Evolutionary conservation across 2,329 filamentous ascomycete species (phyloP), one percentile per base, ranked within the genome.

Genomic region (Hypoxylon sp.): DNA sequence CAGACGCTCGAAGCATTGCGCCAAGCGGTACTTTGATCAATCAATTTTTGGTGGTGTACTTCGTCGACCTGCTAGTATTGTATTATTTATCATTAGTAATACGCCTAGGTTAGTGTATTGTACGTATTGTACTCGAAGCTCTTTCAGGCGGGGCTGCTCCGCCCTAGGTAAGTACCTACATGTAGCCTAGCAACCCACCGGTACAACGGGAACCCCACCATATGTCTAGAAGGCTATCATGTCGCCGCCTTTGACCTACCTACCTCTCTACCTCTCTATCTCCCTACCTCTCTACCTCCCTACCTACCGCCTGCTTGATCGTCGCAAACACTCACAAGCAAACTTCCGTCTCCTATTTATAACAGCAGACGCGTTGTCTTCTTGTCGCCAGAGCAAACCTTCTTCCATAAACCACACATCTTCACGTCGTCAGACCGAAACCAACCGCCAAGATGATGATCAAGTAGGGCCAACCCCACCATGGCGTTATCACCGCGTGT

Each of bases 381-480:
- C 47, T 37, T 15, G 17, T 22, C 19, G 26, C 19, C 6, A 19
- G 15, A 6, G 3, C 19, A 26, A 50, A 28, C 2, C 6, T 3
- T 22, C 19, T 7, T 34, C 51, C 39, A 20, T 30, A 56, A 39
- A 11, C 7, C 20, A n/a, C 22, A 39, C 22, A 28, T 46, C 20
- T 43, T 22, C 6, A n/a, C 39, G 10, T 39, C 3, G n/a, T 37
- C 51, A 20, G 13, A 41, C 46, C 17, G 20, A 34, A 17, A 30
- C 65, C 54, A 32, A 65, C 65, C 63, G 62, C 28, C 71, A 71
- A 73, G 67, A 72, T 73, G 68, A 72, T 73, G 68, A 71, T 72
- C 68, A 73, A 73, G 72, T 73, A 71, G 13, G 68, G 5, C 39
- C 53, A 54, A 49, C 48, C 56, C 60, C 59, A 47, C 58, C 65